A percentile compares a stretch with the other conserved stretches of the same genome.
Evolutionary conservation across 225 moss, liverwort and hornwort genomes (phyloP).

Genomic region (Ulota crispa): DNA sequence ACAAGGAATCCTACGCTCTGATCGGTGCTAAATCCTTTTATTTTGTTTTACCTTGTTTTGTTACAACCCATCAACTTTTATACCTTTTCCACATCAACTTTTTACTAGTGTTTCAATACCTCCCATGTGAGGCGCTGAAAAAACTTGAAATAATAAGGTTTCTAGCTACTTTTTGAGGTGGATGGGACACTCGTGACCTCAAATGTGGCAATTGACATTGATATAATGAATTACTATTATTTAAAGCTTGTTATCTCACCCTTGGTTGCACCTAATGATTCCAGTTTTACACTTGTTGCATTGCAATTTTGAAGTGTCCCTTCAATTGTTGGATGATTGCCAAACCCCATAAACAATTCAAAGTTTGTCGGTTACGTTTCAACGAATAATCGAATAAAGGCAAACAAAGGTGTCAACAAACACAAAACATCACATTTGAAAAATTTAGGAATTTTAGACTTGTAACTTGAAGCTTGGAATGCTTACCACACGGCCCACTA

Average conservation of each 20-base stretch:
- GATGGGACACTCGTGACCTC: not conserved
- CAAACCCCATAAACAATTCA: not conserved
- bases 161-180: not conserved
- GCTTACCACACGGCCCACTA: slow-evolving; percentile 74
- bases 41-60: not conserved
- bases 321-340: not conserved
- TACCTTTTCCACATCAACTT: not conserved
- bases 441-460: not conserved
- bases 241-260: not conserved
- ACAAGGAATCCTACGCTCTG: not conserved
- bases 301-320: not conserved
- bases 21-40: not conserved
- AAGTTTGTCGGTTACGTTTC: not conserved
- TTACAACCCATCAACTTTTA: too few species aligned
- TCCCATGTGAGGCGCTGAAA: not conserved
- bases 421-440: not conserved
- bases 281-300: not conserved
- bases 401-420: not conserved
- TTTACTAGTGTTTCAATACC: not conserved
- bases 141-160: not conserved
- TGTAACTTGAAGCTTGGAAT: not conserved
- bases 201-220: not conserved
- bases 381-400: not conserved
- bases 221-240: not conserved
- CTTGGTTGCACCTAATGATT: not conserved